Evolutionary conservation across 306 rosid genomes (phyloP), one percentile per base, ranked within the genome.

Genomic region (Adenanthera pavonina): DNA sequence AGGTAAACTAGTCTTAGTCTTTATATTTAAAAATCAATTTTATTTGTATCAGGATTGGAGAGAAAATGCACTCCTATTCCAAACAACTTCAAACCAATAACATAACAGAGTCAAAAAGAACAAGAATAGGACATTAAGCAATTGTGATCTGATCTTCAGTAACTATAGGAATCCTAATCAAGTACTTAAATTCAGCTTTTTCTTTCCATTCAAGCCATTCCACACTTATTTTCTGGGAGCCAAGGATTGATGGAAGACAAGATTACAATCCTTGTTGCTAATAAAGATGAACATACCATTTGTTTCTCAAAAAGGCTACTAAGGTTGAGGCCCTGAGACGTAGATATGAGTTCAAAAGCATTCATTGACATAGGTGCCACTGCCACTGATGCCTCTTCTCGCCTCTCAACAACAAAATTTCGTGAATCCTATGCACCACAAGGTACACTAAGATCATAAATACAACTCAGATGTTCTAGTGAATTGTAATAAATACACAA

Each of bases 321-420:
- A 40, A 93, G 93, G 86, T 90, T 85, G 87, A 87, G 88, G 75
- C 97, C 97, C 74, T 86, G 90, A 72, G 91, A 91, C 7, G 84
- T 93, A 49, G 89, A 89, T 71, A 89, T 89, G 16, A 93, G 91
- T 86, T 91, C 94, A 79, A 93, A 90, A 2, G 97, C 97, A 89
- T 93, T 93, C 93, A 87, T 87, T 17, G 92, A 71, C 52, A 85
- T 80, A 48, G 94, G 94, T 0, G 89, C 86, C 72, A 40, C 65
- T 17, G 84, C 53, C 62, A 7, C 25, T 16, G 73, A 1, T 68
- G 80, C 80, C 48, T 76, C 92, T 75, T 93, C 94, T 83, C 85
- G 86, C 82, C 83, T 81, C 87, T 90, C 96, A 68, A 87, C 92
- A 17, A 92, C 92, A 78, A 91, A 91, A 82, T 85, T 88, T 69